A percentile compares a stretch with the other conserved stretches of the same genome.
Conservation (phyloP, 192 early-diverging fungal genomes). For the Linnemannia schmuckeri region DNA sequence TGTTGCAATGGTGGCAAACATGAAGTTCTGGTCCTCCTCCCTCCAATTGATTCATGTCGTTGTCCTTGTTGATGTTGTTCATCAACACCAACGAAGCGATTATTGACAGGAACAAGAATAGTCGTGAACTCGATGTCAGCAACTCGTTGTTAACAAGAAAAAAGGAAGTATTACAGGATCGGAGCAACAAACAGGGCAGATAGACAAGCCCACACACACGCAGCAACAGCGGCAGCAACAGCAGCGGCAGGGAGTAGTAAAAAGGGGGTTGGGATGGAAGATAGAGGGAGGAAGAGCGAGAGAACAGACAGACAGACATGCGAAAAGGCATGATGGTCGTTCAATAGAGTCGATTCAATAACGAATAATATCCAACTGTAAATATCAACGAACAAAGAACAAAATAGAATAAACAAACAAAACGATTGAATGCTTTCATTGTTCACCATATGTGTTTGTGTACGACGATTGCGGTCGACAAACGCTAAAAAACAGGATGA, state of each 20-base stretch:
- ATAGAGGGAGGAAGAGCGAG: too few species aligned
- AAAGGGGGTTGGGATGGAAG: background rate
- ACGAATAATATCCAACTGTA: background rate
- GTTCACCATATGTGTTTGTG: background rate
- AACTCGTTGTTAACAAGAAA: too few species aligned
- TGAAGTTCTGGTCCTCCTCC: background rate
- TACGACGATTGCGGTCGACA: background rate
- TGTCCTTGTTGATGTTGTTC: too few species aligned
- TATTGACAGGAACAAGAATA: background rate
- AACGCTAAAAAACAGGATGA: background rate
- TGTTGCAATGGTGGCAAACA: background rate
- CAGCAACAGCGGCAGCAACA: background rate
- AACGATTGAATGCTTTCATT: background rate
- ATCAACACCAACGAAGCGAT: too few species aligned
- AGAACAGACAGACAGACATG: background rate
- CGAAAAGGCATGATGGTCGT: background rate
- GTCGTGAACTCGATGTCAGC: too few species aligned
- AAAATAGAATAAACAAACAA: background rate
- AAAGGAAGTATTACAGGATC: background rate
- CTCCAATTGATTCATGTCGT: too few species aligned
- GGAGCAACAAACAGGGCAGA: background rate
- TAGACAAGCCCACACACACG: background rate
- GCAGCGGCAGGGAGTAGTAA: background rate
- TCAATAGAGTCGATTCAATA: background rate
- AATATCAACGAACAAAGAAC: background rate